Percentiles rank a stretch among this genome's conserved stretches.
Evolutionary conservation across 345 rosid species (phyloP).

Genomic region (Populus euphratica): DNA sequence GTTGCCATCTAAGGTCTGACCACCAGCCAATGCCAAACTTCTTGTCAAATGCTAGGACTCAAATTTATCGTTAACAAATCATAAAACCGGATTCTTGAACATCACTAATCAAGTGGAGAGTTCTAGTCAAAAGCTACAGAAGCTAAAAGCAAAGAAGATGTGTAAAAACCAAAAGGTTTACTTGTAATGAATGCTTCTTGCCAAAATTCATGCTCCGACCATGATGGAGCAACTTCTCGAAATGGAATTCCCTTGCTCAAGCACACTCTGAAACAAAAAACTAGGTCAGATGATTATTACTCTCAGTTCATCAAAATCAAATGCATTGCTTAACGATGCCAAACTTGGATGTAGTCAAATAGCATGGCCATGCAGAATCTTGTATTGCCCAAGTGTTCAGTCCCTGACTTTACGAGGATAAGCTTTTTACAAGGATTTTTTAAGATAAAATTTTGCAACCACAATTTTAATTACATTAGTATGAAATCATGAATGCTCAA

Average conservation of each 20-base stretch:
- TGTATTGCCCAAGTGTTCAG: background rate
- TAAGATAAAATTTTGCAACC: no score
- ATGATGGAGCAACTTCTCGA: slow-evolving; percentile 31
- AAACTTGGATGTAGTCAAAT: background rate
- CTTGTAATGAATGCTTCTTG: slow-evolving; percentile 35
- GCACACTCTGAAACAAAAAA: slow-evolving; percentile 17
- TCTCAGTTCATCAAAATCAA: background rate
- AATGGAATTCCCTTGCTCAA: slow-evolving; percentile 24
- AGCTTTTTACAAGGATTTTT: no score
- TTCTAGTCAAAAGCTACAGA: background rate
- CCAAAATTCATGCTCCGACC: slow-evolving; percentile 25
- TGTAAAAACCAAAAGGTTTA: background rate
- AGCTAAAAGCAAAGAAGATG: background rate
- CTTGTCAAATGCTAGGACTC: background rate
- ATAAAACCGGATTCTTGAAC: background rate
- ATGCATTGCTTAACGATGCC: background rate
- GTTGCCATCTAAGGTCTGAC: background rate
- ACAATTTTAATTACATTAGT: background rate
- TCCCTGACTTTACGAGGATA: background rate
- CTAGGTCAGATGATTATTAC: background rate
- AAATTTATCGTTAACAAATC: background rate
- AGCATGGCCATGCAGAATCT: background rate
- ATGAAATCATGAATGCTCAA: background rate
- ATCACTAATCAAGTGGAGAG: background rate
- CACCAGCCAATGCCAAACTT: background rate